A percentile compares a stretch with the other conserved stretches of the same genome.
These are phyloP conservation scores for Coemansia sp. DNA, from an alignment of 192 early-diverging fungal species.

Conservation along the genomic window DNA sequence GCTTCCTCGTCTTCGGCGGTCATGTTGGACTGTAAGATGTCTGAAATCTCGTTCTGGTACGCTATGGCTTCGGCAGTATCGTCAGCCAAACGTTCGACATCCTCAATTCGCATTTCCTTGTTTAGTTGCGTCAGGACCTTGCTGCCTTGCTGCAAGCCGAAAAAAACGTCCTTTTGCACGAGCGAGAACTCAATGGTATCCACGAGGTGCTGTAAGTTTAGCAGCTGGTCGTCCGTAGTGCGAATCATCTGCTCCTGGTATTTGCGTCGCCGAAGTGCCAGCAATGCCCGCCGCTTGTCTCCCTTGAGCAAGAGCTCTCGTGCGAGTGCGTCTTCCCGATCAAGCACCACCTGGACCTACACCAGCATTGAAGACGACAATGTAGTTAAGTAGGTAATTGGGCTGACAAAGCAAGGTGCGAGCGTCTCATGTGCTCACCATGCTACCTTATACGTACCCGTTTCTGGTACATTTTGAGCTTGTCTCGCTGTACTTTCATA, in stretches of 20 bases:
- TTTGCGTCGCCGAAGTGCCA: slow-evolving; percentile 94
- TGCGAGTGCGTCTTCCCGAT: slow-evolving; percentile 77
- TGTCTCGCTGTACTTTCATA: slow-evolving; percentile 94
- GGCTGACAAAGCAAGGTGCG: not conserved
- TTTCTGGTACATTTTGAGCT: slow-evolving; percentile 87
- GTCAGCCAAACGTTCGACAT: slow-evolving; percentile 91
- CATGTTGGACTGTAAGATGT: slow-evolving; percentile 71
- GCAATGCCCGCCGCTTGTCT: slow-evolving; percentile 77
- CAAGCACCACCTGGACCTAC: slow-evolving; percentile 76
- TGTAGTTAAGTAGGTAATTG: not conserved
- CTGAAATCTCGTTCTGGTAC: slow-evolving; percentile 80
- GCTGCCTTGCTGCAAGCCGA: slow-evolving; percentile 82
- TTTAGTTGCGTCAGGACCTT: slow-evolving; percentile 73
- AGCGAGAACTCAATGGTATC: slow-evolving; percentile 87
- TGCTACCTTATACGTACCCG: slow-evolving; percentile 56
- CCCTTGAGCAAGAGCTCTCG: slow-evolving; percentile 69
- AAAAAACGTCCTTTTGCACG: slow-evolving; percentile 87
- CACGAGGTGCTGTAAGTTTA: slow-evolving; percentile 86
- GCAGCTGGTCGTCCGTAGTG: slow-evolving; percentile 83
- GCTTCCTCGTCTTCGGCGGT: slow-evolving; percentile 85
- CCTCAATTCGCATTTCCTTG: slow-evolving; percentile 81
- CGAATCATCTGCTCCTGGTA: slow-evolving; percentile 87
- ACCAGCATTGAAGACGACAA: not conserved
- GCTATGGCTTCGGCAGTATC: slow-evolving; percentile 95
- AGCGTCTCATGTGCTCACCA: not conserved